Evolutionary conservation across 225 moss, liverwort and hornwort species (phyloP), one percentile per base, ranked within the genome.

Genomic region (Anthoceros angustus): DNA sequence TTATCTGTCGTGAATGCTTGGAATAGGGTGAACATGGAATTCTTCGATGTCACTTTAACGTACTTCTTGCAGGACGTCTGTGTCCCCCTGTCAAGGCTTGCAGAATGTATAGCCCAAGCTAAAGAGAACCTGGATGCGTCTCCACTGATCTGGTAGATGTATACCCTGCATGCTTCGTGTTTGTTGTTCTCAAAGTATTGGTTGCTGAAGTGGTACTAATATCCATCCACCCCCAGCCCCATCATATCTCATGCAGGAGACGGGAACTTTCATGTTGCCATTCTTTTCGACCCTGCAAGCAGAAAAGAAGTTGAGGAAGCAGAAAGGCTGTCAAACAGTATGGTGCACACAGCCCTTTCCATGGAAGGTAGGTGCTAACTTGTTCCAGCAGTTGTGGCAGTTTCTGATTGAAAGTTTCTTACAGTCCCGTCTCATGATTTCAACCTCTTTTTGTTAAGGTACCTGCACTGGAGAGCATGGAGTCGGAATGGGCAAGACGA

Each of bases 401-500:
- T 64, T 61, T 60, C 43, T 69, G 5, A 18, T 68, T 38, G 15
- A 39, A 6, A 15, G 50, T 55, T 5, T 55, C 50, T 15, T 16
- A 5, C 18, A 16, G 21, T 55, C 21, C 21, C 20, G 32, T 25
- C 7, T 41, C 0, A 64, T 25, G 40, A 9, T 41, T 38, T 15
- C 64, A 2, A 5, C 0, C 40, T 23, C 3, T 41, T n/a, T 25
- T 24, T n/a, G 5, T 38, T 70, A 82, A 95, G 98, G 98, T 42
- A 98, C 98, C 42, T 98, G 98, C 74, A 89, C 98, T 43, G 98
- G 98, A 69, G 98, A 98, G 71, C 98, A 92, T 77, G 98, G 98
- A 49, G 40, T 98, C 7, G 98, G 98, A 69, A 64, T 86, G 8
- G 98, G 98, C 41, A 98, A 98, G 77, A 82, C 87, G 67, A 84